Evolutionary conservation across 306 rosid species (phyloP).

Genomic region (Lupinus albus): DNA sequence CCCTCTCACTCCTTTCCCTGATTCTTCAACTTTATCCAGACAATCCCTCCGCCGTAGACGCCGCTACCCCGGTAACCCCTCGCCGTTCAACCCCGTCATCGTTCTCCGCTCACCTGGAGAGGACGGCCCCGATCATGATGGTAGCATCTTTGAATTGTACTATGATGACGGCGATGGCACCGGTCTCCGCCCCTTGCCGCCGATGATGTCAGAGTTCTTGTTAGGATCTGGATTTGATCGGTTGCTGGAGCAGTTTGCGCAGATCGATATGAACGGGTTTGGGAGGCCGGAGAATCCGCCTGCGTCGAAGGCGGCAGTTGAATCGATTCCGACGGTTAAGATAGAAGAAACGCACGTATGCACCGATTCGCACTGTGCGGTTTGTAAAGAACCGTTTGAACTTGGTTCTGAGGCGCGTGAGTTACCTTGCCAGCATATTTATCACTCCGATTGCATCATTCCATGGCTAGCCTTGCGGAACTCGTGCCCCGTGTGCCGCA

Average conservation of each 20-base stretch:
- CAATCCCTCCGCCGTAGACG: conserved; percentile 59
- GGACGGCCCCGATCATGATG: conserved; percentile 41
- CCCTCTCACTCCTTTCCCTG: conserved; percentile 50
- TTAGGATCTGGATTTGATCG: conserved; percentile 86
- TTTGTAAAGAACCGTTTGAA: conserved; percentile 82
- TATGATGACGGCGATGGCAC: conserved; percentile 87
- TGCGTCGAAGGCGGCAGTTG: conserved; percentile 84
- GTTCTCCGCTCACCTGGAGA: conserved; percentile 63
- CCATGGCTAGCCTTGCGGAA: conserved; percentile 89
- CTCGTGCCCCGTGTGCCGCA: conserved; percentile 95
- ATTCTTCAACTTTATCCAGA: conserved; percentile 5
- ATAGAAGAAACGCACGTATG: conserved; percentile 59
- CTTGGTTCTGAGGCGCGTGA: conserved; percentile 83
- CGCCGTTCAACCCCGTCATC: conserved; percentile 85
- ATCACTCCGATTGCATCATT: conserved; percentile 84
- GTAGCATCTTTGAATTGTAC: conserved; percentile 63
- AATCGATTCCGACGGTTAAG: conserved; percentile 75
- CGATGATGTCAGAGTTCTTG: conserved; percentile 76
- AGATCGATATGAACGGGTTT: conserved; percentile 78
- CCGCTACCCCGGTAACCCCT: conserved; percentile 59
- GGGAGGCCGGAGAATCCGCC: conserved; percentile 88
- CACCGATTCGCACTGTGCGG: conserved; percentile 85
- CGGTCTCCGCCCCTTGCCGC: conserved; percentile 80
- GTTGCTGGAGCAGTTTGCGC: conserved; percentile 79
- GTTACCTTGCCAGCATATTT: conserved; percentile 87